Evolutionary conservation across 768 basidiomycete genomes (phyloP).

Genomic region (Xanthoconium purpureum): DNA sequence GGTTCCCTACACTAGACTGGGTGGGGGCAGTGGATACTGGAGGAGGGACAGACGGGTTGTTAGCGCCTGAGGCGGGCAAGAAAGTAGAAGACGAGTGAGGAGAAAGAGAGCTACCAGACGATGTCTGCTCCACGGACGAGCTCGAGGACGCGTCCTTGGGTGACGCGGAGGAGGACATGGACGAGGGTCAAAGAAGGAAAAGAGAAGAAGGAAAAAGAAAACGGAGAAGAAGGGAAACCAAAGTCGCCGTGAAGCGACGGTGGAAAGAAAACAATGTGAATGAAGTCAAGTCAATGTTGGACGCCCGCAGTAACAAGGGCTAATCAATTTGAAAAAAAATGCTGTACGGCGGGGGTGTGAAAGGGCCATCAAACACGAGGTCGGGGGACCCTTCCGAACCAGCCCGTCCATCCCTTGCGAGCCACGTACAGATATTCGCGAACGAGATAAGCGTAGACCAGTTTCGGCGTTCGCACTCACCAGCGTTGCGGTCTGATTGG

Average conservation of each 20-base stretch:
- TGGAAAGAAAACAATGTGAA: not conserved
- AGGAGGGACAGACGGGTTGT: constrained; percentile 7
- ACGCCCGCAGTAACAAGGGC: not conserved
- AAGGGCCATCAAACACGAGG: not conserved
- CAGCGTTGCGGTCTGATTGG: too few relatives aligned
- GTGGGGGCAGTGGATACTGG: not conserved
- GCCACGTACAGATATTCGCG: not conserved
- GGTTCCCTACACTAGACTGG: not conserved
- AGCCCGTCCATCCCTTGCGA: not conserved
- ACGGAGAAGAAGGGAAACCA: not conserved
- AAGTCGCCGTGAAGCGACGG: not conserved
- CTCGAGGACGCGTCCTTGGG: not conserved
- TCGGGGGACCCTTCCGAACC: not conserved
- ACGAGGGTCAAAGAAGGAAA: not conserved
- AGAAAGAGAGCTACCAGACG: constrained; percentile 21
- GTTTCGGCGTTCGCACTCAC: too few relatives aligned
- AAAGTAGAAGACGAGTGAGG: constrained; percentile 4
- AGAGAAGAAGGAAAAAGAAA: not conserved
- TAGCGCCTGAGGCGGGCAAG: constrained; percentile 9
- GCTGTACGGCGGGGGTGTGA: not conserved
- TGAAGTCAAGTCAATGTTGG: not conserved
- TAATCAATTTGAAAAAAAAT: not conserved
- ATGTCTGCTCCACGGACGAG: not conserved
- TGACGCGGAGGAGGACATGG: constrained; percentile 20
- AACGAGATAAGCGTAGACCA: not conserved